These are phyloP conservation scores for Aspergillus sp. DNA, from an alignment of 2,329 filamentous ascomycete genomes.

Conservation along the genomic window DNA sequence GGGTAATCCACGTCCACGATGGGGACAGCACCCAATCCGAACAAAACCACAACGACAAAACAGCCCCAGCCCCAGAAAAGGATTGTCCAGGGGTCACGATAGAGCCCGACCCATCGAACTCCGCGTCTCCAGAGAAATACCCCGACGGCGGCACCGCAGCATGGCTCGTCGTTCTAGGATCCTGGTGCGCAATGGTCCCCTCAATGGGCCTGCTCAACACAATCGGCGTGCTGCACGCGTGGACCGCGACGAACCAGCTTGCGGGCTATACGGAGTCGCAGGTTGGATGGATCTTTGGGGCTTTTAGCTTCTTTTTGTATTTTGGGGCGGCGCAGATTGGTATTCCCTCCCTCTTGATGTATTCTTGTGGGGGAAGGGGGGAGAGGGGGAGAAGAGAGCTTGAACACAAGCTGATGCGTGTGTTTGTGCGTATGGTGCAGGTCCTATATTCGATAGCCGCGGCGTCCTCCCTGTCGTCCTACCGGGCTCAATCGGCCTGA, in stretches of 20 bases:
- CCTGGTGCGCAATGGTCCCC: conserved; percentile 43
- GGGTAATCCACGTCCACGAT: no score
- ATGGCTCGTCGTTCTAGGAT: conserved; percentile 50
- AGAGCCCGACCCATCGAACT: no score
- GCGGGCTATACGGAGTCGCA: conserved; percentile 35
- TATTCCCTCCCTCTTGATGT: neutral
- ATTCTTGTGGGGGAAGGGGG: no score
- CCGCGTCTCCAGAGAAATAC: neutral
- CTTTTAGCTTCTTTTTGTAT: conserved; percentile 47
- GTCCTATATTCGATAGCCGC: conserved; percentile 24
- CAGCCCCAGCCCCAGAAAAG: no score
- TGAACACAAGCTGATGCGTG: neutral
- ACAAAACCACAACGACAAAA: no score
- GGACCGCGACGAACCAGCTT: conserved; percentile 43
- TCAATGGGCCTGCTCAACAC: conserved; percentile 49
- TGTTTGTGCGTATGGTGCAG: neutral
- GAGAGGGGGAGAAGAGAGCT: no score
- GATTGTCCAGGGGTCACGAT: no score
- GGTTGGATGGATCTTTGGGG: conserved; percentile 49
- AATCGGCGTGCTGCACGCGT: conserved; percentile 46
- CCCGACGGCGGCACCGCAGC: conserved; percentile 50
- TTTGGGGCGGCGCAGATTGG: conserved; percentile 31
- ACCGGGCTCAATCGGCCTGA: conserved; percentile 24
- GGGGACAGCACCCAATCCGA: conserved; percentile 2
- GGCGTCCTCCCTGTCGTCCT: conserved; percentile 19